Evolutionary conservation across 352 stramenopile genomes (phyloP).

Genomic region (Ophiocytium majus): DNA sequence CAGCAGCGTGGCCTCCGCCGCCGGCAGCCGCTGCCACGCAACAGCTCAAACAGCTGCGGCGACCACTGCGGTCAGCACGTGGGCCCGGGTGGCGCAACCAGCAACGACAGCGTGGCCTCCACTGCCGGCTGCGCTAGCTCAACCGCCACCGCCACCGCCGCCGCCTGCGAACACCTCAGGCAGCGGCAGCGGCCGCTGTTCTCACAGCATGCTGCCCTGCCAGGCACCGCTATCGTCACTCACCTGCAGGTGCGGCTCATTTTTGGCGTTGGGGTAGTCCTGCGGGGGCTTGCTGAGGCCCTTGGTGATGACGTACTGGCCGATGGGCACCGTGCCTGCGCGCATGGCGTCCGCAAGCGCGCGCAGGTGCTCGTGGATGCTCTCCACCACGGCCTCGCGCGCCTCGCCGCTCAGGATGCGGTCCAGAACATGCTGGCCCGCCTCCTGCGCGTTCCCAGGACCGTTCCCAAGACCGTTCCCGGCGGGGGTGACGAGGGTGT

Average conservation of each 20-base stretch:
- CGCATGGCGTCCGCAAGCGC: constrained; percentile 86
- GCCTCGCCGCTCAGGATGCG: constrained; percentile 90
- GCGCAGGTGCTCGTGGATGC: constrained; percentile 89
- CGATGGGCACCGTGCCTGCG: constrained; percentile 78
- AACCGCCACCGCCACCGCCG: too few species aligned
- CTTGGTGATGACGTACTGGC: constrained; percentile 99
- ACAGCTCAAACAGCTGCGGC: too few species aligned
- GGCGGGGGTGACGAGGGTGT: neutral
- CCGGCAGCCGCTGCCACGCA: too few species aligned
- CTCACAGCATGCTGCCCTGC: too few species aligned
- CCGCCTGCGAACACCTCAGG: too few species aligned
- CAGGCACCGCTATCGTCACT: too few species aligned
- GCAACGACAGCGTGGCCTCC: too few species aligned
- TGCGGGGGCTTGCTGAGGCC: constrained; percentile 97
- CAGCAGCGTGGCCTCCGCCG: too few species aligned
- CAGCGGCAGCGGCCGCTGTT: too few species aligned
- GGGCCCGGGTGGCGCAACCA: too few species aligned
- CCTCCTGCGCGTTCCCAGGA: constrained; percentile 64
- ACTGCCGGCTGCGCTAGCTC: too few species aligned
- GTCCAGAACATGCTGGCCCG: constrained; percentile 92
- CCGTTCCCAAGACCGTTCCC: neutral
- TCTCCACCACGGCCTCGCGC: constrained; percentile 90
- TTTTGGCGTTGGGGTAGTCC: constrained; percentile 91
- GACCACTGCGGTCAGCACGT: too few species aligned
- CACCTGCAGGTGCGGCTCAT: constrained; percentile 89